Evolutionary conservation across 2,329 filamentous ascomycete genomes (phyloP).

Genomic region (Botrytis pseudocinerea): DNA sequence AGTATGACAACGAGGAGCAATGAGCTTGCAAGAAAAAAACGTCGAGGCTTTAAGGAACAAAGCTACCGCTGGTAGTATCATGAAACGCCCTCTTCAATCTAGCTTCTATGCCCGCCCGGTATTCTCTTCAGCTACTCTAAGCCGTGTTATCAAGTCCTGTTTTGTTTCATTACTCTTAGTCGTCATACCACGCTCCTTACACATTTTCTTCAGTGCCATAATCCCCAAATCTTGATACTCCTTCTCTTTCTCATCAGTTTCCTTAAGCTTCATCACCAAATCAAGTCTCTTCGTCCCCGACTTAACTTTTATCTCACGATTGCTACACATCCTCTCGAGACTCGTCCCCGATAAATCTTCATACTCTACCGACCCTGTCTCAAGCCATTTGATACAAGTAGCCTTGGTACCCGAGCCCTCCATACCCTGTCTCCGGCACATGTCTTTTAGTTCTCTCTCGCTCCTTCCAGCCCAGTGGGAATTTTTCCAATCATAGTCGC

Average conservation of each 20-base stretch:
- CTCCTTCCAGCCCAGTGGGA: slow-evolving; percentile 31
- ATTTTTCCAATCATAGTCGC: slow-evolving; percentile 30
- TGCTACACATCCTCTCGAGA: neutral
- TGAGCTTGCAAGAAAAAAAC: neutral
- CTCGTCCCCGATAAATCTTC: neutral
- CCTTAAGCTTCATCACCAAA: neutral
- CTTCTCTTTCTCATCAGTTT: neutral
- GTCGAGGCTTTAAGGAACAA: neutral
- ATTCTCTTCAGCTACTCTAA: neutral
- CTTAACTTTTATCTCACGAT: neutral
- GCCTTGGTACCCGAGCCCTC: slow-evolving; percentile 20
- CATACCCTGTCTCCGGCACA: slow-evolving; percentile 21
- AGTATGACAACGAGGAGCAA: neutral
- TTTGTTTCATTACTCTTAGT: neutral
- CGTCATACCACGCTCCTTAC: neutral
- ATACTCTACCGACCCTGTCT: neutral
- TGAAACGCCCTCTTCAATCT: neutral
- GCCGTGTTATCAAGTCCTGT: neutral
- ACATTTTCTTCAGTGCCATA: neutral
- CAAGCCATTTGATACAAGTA: neutral
- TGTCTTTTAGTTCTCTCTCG: slow-evolving; percentile 25
- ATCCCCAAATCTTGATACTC: neutral
- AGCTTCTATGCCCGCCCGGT: neutral
- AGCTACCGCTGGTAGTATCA: neutral
- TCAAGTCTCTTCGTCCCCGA: neutral